Evolutionary conservation across 2,329 filamentous ascomycete genomes (phyloP).

Genomic region (Celoporthe dispersa): DNA sequence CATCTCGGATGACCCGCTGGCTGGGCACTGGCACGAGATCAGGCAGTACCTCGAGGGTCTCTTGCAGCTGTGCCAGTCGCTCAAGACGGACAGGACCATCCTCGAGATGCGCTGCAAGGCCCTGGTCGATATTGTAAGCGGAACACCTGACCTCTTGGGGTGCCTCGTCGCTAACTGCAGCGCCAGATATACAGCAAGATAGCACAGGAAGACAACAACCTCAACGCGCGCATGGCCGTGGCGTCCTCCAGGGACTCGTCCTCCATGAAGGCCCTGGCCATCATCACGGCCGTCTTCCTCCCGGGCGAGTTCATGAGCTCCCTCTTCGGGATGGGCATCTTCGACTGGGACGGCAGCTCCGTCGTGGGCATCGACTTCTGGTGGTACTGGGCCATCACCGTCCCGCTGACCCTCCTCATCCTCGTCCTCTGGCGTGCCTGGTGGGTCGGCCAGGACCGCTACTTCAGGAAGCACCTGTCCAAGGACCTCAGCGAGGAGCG

Average conservation of each 20-base stretch:
- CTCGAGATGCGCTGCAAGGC: slow-evolving; percentile 51
- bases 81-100: slow-evolving; percentile 52
- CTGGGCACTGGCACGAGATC: slow-evolving; percentile 51
- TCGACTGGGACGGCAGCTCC: slow-evolving; percentile 47
- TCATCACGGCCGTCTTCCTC: slow-evolving; percentile 54
- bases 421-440: slow-evolving; percentile 49
- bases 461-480: slow-evolving; percentile 50
- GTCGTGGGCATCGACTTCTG: slow-evolving; percentile 48
- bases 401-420: slow-evolving; percentile 49
- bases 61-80: slow-evolving; percentile 47
- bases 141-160: no score
- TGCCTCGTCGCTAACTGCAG: no score
- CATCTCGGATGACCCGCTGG: slow-evolving; percentile 35
- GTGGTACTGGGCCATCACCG: slow-evolving; percentile 51
- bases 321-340: slow-evolving; percentile 53
- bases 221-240: slow-evolving; percentile 48
- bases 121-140: slow-evolving; percentile 48
- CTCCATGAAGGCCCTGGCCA: slow-evolving; percentile 53
- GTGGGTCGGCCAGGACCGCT: slow-evolving; percentile 53
- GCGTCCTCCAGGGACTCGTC: slow-evolving; percentile 48
- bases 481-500: slow-evolving; percentile 52
- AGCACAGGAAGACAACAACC: slow-evolving; percentile 53
- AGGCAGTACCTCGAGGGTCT: slow-evolving; percentile 51
- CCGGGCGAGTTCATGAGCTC: slow-evolving; percentile 52
- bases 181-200: slow-evolving; percentile 53